These are phyloP conservation scores for Neckera pumila DNA, from an alignment of 225 moss, liverwort and hornwort species.

Conservation along the genomic window DNA sequence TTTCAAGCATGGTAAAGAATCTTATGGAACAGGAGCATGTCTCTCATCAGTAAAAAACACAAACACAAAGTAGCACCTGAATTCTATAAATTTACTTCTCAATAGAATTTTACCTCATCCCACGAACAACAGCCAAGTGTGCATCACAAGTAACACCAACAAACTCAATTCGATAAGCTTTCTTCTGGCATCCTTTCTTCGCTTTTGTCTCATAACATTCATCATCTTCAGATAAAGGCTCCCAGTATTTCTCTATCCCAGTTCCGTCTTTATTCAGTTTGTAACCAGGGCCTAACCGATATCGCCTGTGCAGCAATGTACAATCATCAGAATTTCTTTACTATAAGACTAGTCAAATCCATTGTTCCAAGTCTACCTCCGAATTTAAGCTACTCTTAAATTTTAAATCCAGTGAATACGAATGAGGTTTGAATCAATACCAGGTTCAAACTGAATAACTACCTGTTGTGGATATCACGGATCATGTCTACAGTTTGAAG, in stretches of 20 bases:
- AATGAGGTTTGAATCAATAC: background rate
- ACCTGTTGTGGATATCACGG: conserved; percentile 75
- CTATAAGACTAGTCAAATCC: background rate
- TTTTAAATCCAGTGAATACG: background rate
- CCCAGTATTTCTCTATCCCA: conserved; percentile 65
- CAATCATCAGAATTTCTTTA: background rate
- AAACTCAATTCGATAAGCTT: conserved; percentile 80
- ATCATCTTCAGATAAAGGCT: conserved; percentile 22
- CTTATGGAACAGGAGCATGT: background rate
- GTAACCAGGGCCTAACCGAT: conserved; percentile 86
- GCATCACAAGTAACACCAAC: conserved; percentile 92
- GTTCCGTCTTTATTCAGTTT: conserved; percentile 27
- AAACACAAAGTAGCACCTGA: background rate
- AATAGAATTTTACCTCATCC: conserved; percentile 59
- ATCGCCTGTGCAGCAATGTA: conserved; percentile 27
- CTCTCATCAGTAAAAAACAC: background rate
- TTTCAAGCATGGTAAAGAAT: background rate
- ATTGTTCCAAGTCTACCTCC: background rate
- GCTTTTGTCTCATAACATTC: background rate
- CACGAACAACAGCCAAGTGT: conserved; percentile 86
- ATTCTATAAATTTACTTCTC: background rate
- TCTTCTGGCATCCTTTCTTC: conserved; percentile 8
- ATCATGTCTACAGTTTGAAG: conserved; percentile 78
- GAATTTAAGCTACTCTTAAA: background rate
- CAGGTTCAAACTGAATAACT: background rate